Percentiles rank a stretch among this genome's conserved stretches.
These are phyloP conservation scores for Herpetomonas tarakana DNA, from an alignment of 208 protist genomes.

Conservation along the genomic window DNA sequence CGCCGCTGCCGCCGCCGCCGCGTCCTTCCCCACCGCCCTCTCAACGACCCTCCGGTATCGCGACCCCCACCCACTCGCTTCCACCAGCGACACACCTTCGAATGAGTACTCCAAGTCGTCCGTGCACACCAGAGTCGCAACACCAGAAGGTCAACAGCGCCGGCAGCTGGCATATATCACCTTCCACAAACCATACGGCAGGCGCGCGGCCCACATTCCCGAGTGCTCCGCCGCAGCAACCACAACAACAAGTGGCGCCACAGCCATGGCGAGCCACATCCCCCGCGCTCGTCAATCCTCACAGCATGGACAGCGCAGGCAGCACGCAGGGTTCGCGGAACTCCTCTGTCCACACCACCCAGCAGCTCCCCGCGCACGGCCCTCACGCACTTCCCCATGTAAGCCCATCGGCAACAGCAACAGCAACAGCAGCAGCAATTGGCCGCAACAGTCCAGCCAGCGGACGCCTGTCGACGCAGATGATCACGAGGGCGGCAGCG, in stretches of 20 bases:
- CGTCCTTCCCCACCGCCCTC: background rate
- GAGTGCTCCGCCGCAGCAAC: too few relatives aligned
- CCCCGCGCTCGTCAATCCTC: constrained; percentile 6
- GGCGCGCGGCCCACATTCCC: too few relatives aligned
- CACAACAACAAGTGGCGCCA: too few relatives aligned
- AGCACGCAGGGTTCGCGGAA: too few relatives aligned
- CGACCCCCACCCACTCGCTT: background rate
- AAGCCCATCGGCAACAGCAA: background rate
- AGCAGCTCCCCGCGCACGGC: too few relatives aligned
- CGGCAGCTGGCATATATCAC: too few relatives aligned
- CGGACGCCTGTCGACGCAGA: constrained; percentile 41
- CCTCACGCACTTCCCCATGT: too few relatives aligned
- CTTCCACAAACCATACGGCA: too few relatives aligned
- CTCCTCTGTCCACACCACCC: too few relatives aligned
- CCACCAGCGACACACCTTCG: background rate
- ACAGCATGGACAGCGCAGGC: background rate
- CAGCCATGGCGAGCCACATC: background rate
- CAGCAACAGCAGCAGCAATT: background rate
- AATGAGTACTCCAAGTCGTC: background rate
- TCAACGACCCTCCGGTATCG: background rate
- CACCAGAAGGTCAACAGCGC: too few relatives aligned
- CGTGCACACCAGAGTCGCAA: background rate
- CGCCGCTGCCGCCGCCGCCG: too few relatives aligned
- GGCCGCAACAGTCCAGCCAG: background rate
- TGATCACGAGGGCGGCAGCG: constrained; percentile 52